Conservation (phyloP, 495 filamentous ascomycete genomes). For the Astrothelium subdiscretum region DNA sequence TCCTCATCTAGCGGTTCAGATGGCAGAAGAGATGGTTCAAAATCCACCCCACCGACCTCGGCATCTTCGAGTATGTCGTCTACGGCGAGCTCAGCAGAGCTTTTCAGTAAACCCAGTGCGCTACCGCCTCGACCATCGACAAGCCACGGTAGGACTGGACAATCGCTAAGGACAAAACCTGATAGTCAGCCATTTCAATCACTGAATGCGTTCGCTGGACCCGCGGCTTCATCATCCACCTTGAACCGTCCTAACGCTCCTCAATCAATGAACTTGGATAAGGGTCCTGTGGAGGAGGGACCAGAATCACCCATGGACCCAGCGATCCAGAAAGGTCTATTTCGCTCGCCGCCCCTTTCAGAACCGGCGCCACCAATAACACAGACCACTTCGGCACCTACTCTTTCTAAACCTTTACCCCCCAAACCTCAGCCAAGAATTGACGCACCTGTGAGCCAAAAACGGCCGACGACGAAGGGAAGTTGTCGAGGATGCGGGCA, state of each 20-base stretch:
- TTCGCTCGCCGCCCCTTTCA: constrained; percentile 11
- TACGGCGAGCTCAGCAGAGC: constrained; percentile 6
- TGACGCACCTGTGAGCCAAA: neutral
- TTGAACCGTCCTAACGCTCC: constrained; percentile 12
- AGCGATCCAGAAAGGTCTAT: constrained; percentile 35
- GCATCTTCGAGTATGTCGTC: constrained; percentile 13
- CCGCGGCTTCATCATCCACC: neutral
- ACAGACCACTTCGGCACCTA: constrained; percentile 19
- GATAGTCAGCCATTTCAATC: constrained; percentile 1
- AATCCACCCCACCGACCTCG: constrained; percentile 9
- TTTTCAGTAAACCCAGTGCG: neutral
- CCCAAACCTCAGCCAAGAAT: constrained; percentile 8
- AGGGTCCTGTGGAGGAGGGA: neutral
- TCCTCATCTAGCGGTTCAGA: neutral
- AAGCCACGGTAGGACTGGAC: neutral
- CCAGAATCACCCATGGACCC: constrained; percentile 53
- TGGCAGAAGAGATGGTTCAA: neutral
- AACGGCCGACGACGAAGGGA: constrained; percentile 42
- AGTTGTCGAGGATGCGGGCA: constrained; percentile 73
- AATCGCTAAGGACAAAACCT: neutral
- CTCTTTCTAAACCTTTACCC: constrained; percentile 5
- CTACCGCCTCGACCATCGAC: neutral
- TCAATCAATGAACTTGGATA: constrained; percentile 6
- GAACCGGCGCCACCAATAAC: constrained; percentile 5
- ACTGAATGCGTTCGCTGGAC: neutral